phyloP scores from a whole-genome alignment of 2,329 filamentous ascomycete species.

The Verticillium albo-atrum region DNA sequence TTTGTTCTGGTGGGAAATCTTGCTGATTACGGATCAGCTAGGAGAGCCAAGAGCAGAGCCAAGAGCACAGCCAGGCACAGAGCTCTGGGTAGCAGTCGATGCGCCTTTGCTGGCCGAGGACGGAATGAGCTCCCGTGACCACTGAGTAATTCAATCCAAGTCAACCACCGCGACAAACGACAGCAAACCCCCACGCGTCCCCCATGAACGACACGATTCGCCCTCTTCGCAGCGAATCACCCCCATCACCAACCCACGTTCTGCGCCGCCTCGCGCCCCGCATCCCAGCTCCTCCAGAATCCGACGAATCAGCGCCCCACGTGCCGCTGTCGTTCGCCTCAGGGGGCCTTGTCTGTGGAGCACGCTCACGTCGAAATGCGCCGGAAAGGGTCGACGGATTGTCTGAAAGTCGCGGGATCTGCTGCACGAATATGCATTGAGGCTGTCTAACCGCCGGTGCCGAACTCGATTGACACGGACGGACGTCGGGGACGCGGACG shows the following conservation, averaged over 20 bases:
- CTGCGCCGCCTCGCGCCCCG: background rate
- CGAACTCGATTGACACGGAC: background rate
- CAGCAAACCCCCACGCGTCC: background rate
- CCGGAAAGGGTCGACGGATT: background rate
- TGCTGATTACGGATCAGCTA: too few species aligned
- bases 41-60: too few species aligned
- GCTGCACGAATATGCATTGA: background rate
- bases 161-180: too few species aligned
- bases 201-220: background rate
- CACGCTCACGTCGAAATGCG: background rate
- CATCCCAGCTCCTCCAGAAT: background rate
- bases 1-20: too few species aligned
- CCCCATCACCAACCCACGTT: background rate
- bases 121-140: too few species aligned
- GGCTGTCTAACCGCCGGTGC: background rate
- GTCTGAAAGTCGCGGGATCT: background rate
- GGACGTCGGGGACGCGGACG: background rate
- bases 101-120: too few species aligned
- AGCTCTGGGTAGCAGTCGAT: too few species aligned
- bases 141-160: too few species aligned
- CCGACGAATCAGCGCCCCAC: background rate
- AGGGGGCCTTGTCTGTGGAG: background rate
- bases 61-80: too few species aligned
- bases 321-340: background rate
- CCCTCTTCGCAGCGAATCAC: background rate